Base-by-base conservation (phyloP, 2,329 filamentous ascomycete species). In the Calonectria montana region DNA sequence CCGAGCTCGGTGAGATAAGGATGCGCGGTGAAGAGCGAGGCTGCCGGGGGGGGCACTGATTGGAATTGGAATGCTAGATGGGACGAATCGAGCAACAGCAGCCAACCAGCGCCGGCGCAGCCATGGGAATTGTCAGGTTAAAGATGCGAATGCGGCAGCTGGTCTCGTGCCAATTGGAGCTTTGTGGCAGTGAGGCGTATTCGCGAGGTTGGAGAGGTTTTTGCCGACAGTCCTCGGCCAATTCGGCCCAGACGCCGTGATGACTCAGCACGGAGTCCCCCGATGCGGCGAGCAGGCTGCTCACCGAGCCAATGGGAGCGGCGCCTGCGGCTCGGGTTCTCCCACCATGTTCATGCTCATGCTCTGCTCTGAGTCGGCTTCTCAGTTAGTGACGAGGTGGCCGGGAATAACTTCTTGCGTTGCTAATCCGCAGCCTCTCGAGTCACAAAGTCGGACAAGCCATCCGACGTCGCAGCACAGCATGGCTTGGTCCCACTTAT, bases 341-440 rank as follows among this genome's bases (percentile, higher is more conserved):
- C 48, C 57, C 10, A 29, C 29, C n/a, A 12, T 41, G 23, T 13
- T 13, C 35, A 59, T n/a, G n/a, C n/a, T n/a, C n/a, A n/a, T n/a
- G n/a, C n/a, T n/a, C n/a, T n/a, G n/a, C n/a, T n/a, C n/a, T n/a
- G 45, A 57, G 29, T 75, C 76, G 76, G 76, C 67, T 43, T 66
- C 65, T 67, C 3, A 1, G 37, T 4, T n/a, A n/a, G n/a, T n/a
- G n/a, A 12, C 25, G 23, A 2, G 7, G 3, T 6, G 21, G n/a
- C 53, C 76, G 69, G 69, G 69, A 70, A 71, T 71, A 67, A 70
- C 68, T 35, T 70, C 68, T 13, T 31, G 16, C n/a, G 21, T 35
- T 8, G 18, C 21, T 57, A 29, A 37, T 57, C 50, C 31, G 50
- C 25, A 4, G 15, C n/a, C 23, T 37, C 23, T 39, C n/a, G 57